A percentile compares a stretch with the other conserved stretches of the same genome.
Conservation (phyloP, 768 basidiomycete species). For the Rhodotorula diobovata region DNA sequence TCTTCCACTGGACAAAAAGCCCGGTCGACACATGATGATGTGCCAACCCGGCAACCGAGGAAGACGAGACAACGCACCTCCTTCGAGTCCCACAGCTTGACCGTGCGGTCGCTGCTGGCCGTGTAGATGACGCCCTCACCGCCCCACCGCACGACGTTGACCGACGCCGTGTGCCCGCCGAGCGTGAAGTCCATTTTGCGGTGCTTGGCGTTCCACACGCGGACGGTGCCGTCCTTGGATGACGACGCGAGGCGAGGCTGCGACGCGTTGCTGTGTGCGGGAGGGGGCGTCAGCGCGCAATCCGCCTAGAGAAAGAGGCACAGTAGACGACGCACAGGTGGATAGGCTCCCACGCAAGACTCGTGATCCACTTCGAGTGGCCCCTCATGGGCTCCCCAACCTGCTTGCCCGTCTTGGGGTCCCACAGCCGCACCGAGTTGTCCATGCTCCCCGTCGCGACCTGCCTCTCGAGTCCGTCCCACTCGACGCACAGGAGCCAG, state of each 20-base stretch:
- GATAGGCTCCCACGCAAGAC: conserved; percentile 91
- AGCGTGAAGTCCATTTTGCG: conserved; percentile 74
- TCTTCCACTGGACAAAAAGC: no score
- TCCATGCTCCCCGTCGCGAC: conserved; percentile 93
- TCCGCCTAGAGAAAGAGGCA: not conserved
- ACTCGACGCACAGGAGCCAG: conserved; percentile 96
- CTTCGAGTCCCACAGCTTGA: conserved; percentile 88
- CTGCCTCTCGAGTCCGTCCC: conserved; percentile 87
- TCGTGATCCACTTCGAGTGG: conserved; percentile 94
- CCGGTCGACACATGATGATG: no score
- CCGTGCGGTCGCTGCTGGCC: conserved; percentile 87
- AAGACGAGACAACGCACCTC: conserved; percentile 52
- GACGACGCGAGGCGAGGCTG: conserved; percentile 85
- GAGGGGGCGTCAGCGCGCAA: no score
- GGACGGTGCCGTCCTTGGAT: conserved; percentile 91
- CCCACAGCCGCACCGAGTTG: conserved; percentile 87
- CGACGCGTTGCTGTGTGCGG: conserved; percentile 59
- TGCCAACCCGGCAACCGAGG: no score
- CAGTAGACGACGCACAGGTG: conserved; percentile 63
- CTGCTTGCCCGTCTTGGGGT: conserved; percentile 82
- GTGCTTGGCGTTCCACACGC: conserved; percentile 79
- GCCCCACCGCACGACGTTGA: conserved; percentile 94
- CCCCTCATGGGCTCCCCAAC: conserved; percentile 85
- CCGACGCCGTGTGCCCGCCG: conserved; percentile 87
- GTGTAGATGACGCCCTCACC: conserved; percentile 90